Base-by-base conservation (phyloP, 371 early-diverging fungal genomes). In the Basidiobolus meristosporus region DNA sequence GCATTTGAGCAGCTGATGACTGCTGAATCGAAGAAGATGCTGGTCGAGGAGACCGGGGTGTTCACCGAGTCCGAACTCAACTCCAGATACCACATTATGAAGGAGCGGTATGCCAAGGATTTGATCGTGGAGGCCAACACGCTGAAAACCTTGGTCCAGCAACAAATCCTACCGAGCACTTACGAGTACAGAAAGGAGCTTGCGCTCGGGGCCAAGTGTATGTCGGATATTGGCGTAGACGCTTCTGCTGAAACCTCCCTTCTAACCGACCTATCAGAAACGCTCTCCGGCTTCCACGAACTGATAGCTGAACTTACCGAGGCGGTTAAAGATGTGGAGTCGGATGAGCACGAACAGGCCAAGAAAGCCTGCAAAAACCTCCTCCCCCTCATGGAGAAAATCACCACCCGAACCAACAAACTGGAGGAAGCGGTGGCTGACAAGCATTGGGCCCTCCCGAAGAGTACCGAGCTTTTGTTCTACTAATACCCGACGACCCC, bases 21-120 rank as follows among this genome's bases (percentile, higher is more conserved):
- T 41, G 61, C 73, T 21, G 54, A 54, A 39, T 77, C 91, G 63
- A 47, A 61, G 26, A 62, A 73, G 17, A 79, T 93, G 74, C 62
- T 97, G 50, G 65, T 58, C 48, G 66, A 62, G 47, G 55, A 63
- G 16, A 63, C 82, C 48, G n/a, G n/a, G n/a, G 82, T 97, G 53
- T 84, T 92, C 59, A 74, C 83, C 31, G 68, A 74, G 41, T 58
- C 64, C 29, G 98, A 97, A 65, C 62, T 97, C 45, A 50, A 73
- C 41, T 88, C 95, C 21, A 82, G 96, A 48, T 89, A 73, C 75
- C 82, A 91, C 61, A 88, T 95, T 56, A 63, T 95, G 48, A 61
- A 73, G 49, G 96, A 97, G 65, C 85, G 83, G 54, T 96, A 92
- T 56, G 69, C 79, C 62, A 97, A 97, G 78, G 92, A 93, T 54